Evolutionary conservation across 106 monocot genomes (phyloP).

Genomic region (Chionographis japonica): DNA sequence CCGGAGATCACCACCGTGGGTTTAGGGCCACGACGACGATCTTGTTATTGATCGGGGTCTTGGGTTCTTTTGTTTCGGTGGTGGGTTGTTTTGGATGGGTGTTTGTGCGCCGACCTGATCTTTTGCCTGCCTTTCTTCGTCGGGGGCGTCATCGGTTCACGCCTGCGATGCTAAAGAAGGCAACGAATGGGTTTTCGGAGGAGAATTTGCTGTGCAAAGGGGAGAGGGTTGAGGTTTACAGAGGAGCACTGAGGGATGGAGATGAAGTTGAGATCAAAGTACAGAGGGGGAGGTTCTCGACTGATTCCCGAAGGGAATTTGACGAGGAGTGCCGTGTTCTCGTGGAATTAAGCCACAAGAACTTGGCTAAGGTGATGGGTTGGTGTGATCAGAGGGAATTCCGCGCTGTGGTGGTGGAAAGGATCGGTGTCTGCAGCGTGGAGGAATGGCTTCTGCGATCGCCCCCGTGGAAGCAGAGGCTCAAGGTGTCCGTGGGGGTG

Average conservation of each 20-base stretch:
- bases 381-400: slow-evolving; percentile 11
- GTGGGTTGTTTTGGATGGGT: slow-evolving; percentile 16
- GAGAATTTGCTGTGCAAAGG: slow-evolving; percentile 6
- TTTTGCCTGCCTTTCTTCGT: slow-evolving; percentile 1
- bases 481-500: slow-evolving; percentile 14
- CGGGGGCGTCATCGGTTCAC: slow-evolving; percentile 5
- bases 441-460: slow-evolving; percentile 15
- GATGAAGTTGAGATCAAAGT: slow-evolving; percentile 2
- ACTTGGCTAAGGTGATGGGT: slow-evolving; percentile 11
- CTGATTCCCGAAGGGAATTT: background rate
- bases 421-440: background rate
- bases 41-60: slow-evolving; percentile 5
- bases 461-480: slow-evolving; percentile 14
- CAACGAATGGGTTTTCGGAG: slow-evolving; percentile 16
- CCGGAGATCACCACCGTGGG: background rate
- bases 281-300: background rate
- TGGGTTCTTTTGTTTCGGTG: background rate
- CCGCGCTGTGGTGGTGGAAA: slow-evolving; percentile 5
- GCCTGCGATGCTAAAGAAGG: slow-evolving; percentile 8
- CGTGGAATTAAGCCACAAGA: slow-evolving; percentile 6
- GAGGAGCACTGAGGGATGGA: slow-evolving; percentile 4
- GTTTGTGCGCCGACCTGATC: slow-evolving; percentile 4
- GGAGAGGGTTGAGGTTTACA: slow-evolving; percentile 1
- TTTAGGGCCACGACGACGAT: background rate
- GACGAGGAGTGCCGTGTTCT: slow-evolving; percentile 2